Evolutionary conservation across 495 filamentous ascomycete genomes (phyloP).

Genomic region (Talaromyces ruber): DNA sequence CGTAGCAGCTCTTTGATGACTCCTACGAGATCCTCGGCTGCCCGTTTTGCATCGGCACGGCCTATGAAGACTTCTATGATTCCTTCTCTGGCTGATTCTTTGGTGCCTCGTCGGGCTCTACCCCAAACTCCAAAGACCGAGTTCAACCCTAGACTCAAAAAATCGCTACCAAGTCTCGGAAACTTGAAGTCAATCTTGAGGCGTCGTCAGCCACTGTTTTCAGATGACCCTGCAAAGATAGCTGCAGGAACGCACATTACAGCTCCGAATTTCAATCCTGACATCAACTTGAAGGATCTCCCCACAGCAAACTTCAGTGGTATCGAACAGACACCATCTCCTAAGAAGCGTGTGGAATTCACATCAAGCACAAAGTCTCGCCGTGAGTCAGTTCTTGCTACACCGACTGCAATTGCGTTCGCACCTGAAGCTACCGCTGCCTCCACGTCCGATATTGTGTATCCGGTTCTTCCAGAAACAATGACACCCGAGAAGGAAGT

Average conservation of each 20-base stretch:
- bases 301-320: conserved; percentile 16
- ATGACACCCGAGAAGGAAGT: conserved; percentile 27
- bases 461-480: conserved; percentile 29
- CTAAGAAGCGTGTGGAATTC: conserved; percentile 55
- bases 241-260: conserved; percentile 52
- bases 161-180: conserved; percentile 27
- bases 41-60: conserved; percentile 55
- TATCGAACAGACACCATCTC: conserved; percentile 31
- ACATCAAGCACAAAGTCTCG: conserved; percentile 42
- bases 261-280: conserved; percentile 35
- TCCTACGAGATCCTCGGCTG: conserved; percentile 71
- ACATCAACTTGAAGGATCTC: conserved; percentile 36
- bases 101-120: conserved; percentile 29
- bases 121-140: conserved; percentile 39
- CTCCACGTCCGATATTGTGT: conserved; percentile 25
- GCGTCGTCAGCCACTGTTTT: conserved; percentile 51
- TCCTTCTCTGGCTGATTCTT: conserved; percentile 43
- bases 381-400: conserved; percentile 25
- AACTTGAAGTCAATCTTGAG: conserved; percentile 56
- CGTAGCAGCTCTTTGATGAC: conserved; percentile 52
- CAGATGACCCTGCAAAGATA: conserved; percentile 49
- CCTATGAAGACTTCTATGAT: conserved; percentile 43
- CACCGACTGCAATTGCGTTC: conserved; percentile 37
- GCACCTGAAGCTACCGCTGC: conserved; percentile 17
- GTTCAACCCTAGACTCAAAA: conserved; percentile 39